A percentile compares a stretch with the other conserved stretches of the same genome.
These are phyloP conservation scores for Trametes punicea DNA, from an alignment of 768 basidiomycete species.

Conservation along the genomic window DNA sequence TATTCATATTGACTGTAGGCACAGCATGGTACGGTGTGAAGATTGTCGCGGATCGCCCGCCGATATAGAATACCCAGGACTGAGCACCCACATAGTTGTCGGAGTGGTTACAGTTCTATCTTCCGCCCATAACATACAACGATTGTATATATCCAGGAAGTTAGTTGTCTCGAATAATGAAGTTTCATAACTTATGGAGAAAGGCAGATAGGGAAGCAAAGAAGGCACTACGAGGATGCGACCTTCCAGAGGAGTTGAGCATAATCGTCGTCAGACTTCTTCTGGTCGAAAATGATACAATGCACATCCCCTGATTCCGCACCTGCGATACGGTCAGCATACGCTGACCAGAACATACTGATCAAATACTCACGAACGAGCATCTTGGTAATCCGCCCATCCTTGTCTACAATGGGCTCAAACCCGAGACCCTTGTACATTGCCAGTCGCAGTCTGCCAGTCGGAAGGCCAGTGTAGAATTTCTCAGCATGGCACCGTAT, in stretches of 20 bases:
- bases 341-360: too few species aligned
- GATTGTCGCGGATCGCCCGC: background rate
- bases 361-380: constrained; percentile 56
- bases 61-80: background rate
- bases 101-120: background rate
- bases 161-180: too few species aligned
- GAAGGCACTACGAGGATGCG: constrained; percentile 30
- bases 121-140: background rate
- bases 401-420: constrained; percentile 56
- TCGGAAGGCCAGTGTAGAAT: background rate
- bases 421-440: constrained; percentile 73
- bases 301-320: constrained; percentile 42
- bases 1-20: too few species aligned
- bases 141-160: constrained; percentile 3
- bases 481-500: background rate
- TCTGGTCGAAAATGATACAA: constrained; percentile 30
- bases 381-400: constrained; percentile 52
- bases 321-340: constrained; percentile 33
- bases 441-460: constrained; percentile 58
- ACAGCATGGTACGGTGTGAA: constrained; percentile 6
- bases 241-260: constrained; percentile 35
- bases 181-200: too few species aligned
- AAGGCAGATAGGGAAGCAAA: background rate
- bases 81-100: background rate
- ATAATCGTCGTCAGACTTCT: constrained; percentile 29